Base-by-base conservation (phyloP, 2,329 filamentous ascomycete genomes). In the Harringtonia aguacate region DNA sequence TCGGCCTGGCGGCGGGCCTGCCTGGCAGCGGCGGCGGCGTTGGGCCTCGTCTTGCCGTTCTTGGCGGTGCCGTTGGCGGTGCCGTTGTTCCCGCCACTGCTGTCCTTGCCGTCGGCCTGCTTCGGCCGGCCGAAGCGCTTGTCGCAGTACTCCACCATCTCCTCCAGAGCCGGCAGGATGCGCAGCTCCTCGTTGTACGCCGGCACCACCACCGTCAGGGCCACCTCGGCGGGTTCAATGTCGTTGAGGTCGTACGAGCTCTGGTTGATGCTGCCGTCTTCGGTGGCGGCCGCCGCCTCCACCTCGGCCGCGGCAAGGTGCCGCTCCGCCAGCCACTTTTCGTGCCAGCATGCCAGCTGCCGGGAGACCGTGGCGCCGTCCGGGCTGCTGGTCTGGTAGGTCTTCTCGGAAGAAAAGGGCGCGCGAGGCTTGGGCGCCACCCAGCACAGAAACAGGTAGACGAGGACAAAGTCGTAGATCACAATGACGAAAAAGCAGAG, bases 141-240 rank as follows among this genome's bases (percentile, higher is more conserved):
- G 60, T 95, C 84, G 10, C 98, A 73, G 59, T 89, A 95, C 40
- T 79, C 79, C 22, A 97, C 83, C 2, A 92, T 88, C 63, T 98
- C 92, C 57, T 94, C 81, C 13, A 98, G 72, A 66, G 95, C 95
- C 12, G 81, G 83, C 13, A 79, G 72, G 38, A 98, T 73, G 27
- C 92, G 80, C 46, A 84, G 73, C 59, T 90, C 83, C 58, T 98
- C 92, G 54, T 98, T 98, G 72, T 88, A 98, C 10, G 92, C 92
- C 0, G 92, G 92, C 36, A 98, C 82, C 0, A 98, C 87, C 8
- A 97, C 80, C 43, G 85, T 92, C 69, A 98, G 79, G 59, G 84
- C 84, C n/a, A 95, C 65, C 49, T 89, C 80, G 14, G 88, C 76
- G 2, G 81, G 73, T 50, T 88, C 83, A 44, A 94, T 83, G 36